Evolutionary conservation across 768 basidiomycete species (phyloP), one percentile per base, ranked within the genome.

Genomic region (Calocybe gangraenosa): DNA sequence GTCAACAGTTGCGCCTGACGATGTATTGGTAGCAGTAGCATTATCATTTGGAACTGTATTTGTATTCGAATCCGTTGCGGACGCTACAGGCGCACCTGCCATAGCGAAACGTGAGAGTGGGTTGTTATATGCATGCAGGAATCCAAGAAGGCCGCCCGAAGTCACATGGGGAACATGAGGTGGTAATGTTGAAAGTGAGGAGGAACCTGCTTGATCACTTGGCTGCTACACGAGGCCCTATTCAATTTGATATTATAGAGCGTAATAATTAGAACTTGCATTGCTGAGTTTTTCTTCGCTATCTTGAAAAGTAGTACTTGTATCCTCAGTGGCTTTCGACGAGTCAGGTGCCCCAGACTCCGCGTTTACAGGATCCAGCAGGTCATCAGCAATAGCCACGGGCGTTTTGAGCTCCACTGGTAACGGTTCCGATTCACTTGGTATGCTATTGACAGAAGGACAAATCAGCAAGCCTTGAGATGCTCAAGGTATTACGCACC

Each of bases 381-480:
- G 63, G 54, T 76, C 66, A 49, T 77, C 73, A 19, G 86, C 77
- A 53, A 84, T 69, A 7, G 75, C 84, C 41, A 84, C 63, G 30
- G 87, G 79, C 17, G 60, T 62, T 56, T 67, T 78, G 48, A 89
- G 70, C 50, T 82, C 81, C 20, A 73, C 71, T 19, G 84, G 82
- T 31, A 86, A 64, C 35, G 67, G 64, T 39, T 81, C 83, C 47
- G 68, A 65, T 46, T 82, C 82, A 48, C 71, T 75, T 55, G 72
- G 68, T 44, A 73, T 72, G 60, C 82, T 83, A 23, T 35, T 14
- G 32, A 23, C n/a, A 6, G 2, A 15, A 40, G n/a, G 19, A 19
- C 30, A 18, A 17, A 3, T 15, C 14, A 39, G 22, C 7, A n/a
- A 18, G 34, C 7, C 34, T n/a, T 35, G 14, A 47, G 49, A 40